Conservation (phyloP, 331 rosid genomes). For the Saraca asoca region DNA sequence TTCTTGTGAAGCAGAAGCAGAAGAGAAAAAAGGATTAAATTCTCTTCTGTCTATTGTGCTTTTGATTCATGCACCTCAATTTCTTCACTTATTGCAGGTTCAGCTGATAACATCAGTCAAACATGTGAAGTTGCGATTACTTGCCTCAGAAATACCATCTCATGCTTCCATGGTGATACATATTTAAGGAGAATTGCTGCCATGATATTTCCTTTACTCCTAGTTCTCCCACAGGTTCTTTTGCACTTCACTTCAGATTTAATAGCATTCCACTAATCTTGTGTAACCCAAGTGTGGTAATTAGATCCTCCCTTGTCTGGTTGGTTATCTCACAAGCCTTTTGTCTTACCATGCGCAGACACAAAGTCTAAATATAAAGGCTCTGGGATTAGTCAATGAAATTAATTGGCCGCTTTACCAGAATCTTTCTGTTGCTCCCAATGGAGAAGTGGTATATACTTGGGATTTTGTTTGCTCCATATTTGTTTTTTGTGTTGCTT, state of each 20-base stretch:
- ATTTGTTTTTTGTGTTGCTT: too few relatives aligned
- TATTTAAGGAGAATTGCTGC: conserved; percentile 50
- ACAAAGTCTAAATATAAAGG: conserved; percentile 65
- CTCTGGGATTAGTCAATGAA: conserved; percentile 60
- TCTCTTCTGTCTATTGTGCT: conserved; percentile 8
- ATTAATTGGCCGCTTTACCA: conserved; percentile 72
- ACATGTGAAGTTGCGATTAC: conserved; percentile 60
- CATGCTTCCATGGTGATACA: conserved; percentile 43
- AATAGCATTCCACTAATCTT: conserved; percentile 1
- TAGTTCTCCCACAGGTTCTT: conserved; percentile 75
- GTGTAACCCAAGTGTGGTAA: neutral
- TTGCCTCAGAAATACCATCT: conserved; percentile 60
- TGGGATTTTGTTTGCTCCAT: conserved; percentile 23
- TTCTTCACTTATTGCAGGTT: conserved; percentile 47
- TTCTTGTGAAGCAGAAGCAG: too few relatives aligned
- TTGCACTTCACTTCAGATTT: conserved; percentile 30
- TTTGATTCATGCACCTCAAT: neutral
- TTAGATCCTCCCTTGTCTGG: conserved; percentile 20
- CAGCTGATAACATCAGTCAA: conserved; percentile 52
- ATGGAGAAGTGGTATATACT: conserved; percentile 51
- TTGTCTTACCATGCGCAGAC: conserved; percentile 53
- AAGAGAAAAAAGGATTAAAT: neutral
- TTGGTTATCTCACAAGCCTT: conserved; percentile 11
- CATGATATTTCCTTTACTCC: conserved; percentile 73
- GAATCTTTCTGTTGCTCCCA: conserved; percentile 48